Conservation (phyloP, 2,329 filamentous ascomycete species). For the Arthroderma sp. region DNA sequence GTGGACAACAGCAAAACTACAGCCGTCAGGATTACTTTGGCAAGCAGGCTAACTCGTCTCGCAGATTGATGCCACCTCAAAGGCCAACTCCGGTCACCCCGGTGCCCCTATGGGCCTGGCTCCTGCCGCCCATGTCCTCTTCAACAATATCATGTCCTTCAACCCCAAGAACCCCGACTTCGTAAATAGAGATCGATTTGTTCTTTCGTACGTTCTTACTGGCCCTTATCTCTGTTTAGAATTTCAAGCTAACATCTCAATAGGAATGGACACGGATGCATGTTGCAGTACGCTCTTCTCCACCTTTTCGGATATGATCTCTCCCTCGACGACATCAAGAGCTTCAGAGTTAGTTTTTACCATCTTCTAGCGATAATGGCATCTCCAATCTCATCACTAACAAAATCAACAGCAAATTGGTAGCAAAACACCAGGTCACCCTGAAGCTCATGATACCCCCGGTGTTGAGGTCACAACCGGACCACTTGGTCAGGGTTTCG, state of each 20-base stretch:
- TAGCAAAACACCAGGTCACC: conserved; percentile 87
- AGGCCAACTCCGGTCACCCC: conserved; percentile 95
- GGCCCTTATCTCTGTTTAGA: background rate
- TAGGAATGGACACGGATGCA: conserved; percentile 97
- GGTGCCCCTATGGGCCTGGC: conserved; percentile 98
- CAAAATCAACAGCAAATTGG: conserved; percentile 43
- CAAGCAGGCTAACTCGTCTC: conserved; percentile 5
- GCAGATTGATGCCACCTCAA: conserved; percentile 92
- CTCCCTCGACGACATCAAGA: conserved; percentile 82
- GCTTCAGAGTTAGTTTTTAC: conserved; percentile 66
- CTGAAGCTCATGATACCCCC: conserved; percentile 90
- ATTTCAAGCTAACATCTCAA: background rate
- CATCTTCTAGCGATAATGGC: too few relatives aligned
- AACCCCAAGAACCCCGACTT: conserved; percentile 98
- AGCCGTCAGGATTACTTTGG: too few relatives aligned
- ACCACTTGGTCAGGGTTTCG: conserved; percentile 91
- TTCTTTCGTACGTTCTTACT: conserved; percentile 72
- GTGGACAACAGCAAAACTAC: too few relatives aligned
- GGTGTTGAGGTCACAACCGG: conserved; percentile 97
- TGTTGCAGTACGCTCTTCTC: conserved; percentile 97
- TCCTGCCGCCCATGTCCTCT: conserved; percentile 89
- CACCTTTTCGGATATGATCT: conserved; percentile 89
- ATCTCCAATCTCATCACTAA: background rate
- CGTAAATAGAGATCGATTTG: conserved; percentile 95
- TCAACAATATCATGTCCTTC: conserved; percentile 98